Evolutionary conservation across 108 stramenopile genomes (phyloP).

Genomic region (Nitzschia putrida): DNA sequence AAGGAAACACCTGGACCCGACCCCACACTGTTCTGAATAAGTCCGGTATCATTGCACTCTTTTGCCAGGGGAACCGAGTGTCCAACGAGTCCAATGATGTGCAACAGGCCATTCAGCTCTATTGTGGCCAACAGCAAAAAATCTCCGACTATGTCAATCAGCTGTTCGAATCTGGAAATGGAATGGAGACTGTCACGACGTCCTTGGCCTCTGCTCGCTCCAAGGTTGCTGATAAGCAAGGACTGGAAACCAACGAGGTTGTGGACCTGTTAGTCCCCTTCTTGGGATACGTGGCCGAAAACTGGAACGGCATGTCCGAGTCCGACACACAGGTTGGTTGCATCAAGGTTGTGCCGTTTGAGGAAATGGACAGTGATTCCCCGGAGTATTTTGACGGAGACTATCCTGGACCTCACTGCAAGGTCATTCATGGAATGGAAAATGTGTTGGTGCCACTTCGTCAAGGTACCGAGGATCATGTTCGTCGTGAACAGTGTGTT

Average conservation of each 20-base stretch:
- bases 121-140: conserved; percentile 29
- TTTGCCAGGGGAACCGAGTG: conserved; percentile 17
- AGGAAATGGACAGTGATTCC: conserved; percentile 2
- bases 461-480: neutral
- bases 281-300: conserved; percentile 25
- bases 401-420: conserved; percentile 59
- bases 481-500: neutral
- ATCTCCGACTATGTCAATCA: conserved; percentile 17
- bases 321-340: conserved; percentile 30
- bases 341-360: conserved; percentile 7
- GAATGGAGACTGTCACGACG: conserved; percentile 23
- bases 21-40: conserved; percentile 41
- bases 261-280: conserved; percentile 20
- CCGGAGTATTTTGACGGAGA: conserved; percentile 28
- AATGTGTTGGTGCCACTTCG: conserved; percentile 41
- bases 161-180: conserved; percentile 27
- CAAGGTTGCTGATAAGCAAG: neutral
- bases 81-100: conserved; percentile 12
- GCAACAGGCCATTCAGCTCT: conserved; percentile 25
- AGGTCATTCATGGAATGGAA: conserved; percentile 49
- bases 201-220: conserved; percentile 23
- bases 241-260: neutral
- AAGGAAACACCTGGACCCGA: conserved; percentile 57
- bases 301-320: conserved; percentile 48
- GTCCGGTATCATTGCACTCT: conserved; percentile 29